Evolutionary conservation across 306 rosid genomes (phyloP).

Genomic region (Vachellia collinsii): DNA sequence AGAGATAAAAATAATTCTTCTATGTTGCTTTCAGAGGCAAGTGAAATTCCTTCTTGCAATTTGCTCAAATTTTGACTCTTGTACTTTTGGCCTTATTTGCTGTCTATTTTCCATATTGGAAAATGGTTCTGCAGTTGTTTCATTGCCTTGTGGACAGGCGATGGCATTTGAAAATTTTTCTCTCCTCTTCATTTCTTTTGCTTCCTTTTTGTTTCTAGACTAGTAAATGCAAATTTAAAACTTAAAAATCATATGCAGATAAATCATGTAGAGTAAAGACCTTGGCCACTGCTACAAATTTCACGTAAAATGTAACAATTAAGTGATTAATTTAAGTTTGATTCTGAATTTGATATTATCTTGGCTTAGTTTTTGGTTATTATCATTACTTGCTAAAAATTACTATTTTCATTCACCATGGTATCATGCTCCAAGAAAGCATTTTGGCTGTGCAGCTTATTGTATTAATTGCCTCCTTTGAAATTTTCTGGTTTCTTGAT

Average conservation of each 20-base stretch:
- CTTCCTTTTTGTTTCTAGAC: conserved; percentile 21
- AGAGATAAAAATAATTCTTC: conserved; percentile 50
- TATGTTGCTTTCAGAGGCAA: conserved; percentile 58
- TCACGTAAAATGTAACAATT: neutral
- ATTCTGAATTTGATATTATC: conserved; percentile 19
- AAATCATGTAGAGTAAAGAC: conserved; percentile 1
- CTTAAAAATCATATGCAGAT: neutral
- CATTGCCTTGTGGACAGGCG: neutral
- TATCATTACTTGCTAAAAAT: conserved; percentile 11
- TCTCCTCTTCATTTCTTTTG: conserved; percentile 3
- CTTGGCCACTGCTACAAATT: conserved; percentile 2
- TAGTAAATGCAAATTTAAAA: conserved; percentile 6
- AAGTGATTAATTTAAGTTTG: conserved; percentile 11
- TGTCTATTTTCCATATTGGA: neutral
- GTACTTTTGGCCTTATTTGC: neutral
- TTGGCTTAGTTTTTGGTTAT: conserved; percentile 18
- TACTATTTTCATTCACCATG: neutral
- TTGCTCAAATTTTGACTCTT: conserved; percentile 14
- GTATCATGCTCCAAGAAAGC: neutral
- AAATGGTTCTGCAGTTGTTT: conserved; percentile 15
- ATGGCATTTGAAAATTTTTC: neutral
- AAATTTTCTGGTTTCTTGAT: conserved; percentile 17
- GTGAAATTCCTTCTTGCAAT: conserved; percentile 34
- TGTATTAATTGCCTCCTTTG: conserved; percentile 16
- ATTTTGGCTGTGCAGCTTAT: neutral